A percentile compares a stretch with the other conserved stretches of the same genome.
phyloP scores from a whole-genome alignment of 176 grass and related monocot genomes.

The Rhynchospora tenuis region DNA sequence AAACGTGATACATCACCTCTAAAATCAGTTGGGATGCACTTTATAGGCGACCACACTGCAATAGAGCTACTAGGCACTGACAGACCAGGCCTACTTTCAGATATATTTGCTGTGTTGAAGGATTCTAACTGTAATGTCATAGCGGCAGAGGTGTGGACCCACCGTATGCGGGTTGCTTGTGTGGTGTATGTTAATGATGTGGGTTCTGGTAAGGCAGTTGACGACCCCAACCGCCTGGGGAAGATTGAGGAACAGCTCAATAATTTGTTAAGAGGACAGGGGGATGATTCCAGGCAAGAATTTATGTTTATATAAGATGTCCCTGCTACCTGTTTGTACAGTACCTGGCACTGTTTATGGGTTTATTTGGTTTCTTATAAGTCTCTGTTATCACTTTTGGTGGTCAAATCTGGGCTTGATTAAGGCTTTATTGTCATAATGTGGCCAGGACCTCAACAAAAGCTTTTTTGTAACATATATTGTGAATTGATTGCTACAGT shows the following conservation, averaged over 20 bases:
- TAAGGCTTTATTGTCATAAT: not conserved
- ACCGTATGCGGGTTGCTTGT: conserved; percentile 55
- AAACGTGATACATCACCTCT: conserved; percentile 40
- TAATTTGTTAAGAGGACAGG: conserved; percentile 52
- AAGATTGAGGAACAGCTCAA: conserved; percentile 56
- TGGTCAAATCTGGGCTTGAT: not conserved
- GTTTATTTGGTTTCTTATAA: not conserved
- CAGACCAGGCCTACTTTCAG: conserved; percentile 77
- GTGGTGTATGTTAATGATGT: conserved; percentile 87
- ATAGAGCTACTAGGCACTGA: conserved; percentile 89
- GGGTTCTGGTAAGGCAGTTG: conserved; percentile 36
- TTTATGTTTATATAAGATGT: not conserved
- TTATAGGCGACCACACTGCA: conserved; percentile 66
- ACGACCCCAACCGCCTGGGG: conserved; percentile 31
- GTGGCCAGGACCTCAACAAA: not conserved
- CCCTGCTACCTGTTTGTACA: not conserved
- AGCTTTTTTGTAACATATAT: not conserved
- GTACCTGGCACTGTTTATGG: not conserved
- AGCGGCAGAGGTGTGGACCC: conserved; percentile 90
- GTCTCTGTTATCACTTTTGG: not conserved
- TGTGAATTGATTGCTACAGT: not conserved
- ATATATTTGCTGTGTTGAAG: conserved; percentile 78
- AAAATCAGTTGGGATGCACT: conserved; percentile 73
- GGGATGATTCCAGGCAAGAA: conserved; percentile 23
- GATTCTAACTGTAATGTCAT: conserved; percentile 76